Percentiles rank a stretch among this genome's conserved stretches.
Evolutionary conservation across 2,329 filamentous ascomycete species (phyloP).

Genomic region (Anisogramma anomala): DNA sequence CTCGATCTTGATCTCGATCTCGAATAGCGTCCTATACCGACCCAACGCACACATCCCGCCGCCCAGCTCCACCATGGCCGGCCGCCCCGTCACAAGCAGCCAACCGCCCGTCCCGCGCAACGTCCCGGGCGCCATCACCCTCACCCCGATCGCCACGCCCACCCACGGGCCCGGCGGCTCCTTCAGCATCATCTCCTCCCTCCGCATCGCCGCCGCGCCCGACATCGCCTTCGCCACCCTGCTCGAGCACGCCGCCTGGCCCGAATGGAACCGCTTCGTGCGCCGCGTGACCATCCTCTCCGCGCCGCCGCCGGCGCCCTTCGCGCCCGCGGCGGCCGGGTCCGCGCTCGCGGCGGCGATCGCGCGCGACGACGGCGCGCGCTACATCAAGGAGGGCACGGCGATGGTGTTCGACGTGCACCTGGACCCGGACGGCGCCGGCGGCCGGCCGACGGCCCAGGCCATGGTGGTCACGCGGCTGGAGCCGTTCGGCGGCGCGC

Average conservation of each 20-base stretch:
- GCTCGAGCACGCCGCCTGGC: conserved; percentile 23
- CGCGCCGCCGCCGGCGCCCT: conserved; percentile 15
- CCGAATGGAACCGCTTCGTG: conserved; percentile 27
- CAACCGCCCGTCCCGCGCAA: conserved; percentile 11
- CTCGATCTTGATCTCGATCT: too few relatives aligned
- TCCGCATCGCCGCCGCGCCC: conserved; percentile 25
- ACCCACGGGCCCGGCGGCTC: conserved; percentile 21
- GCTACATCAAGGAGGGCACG: conserved; percentile 22
- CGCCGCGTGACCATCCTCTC: conserved; percentile 20
- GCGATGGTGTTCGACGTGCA: conserved; percentile 25
- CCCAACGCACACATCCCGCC: background rate
- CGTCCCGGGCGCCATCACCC: conserved; percentile 13
- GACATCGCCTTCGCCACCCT: conserved; percentile 25
- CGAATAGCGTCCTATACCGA: background rate
- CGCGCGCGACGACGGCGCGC: conserved; percentile 6
- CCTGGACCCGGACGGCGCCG: conserved; percentile 19
- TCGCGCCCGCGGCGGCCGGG: conserved; percentile 12
- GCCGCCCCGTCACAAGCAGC: conserved; percentile 8
- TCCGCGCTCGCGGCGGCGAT: conserved; percentile 12
- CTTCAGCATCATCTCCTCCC: conserved; percentile 23
- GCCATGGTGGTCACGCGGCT: conserved; percentile 22
- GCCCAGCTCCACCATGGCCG: background rate
- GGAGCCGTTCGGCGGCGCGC: conserved; percentile 22
- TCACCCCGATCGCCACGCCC: conserved; percentile 21
- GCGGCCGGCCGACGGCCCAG: conserved; percentile 10